Percentiles rank a stretch among this genome's conserved stretches.
Conservation (phyloP, 805 yeast species). For the Yarrowia alimentaria region DNA sequence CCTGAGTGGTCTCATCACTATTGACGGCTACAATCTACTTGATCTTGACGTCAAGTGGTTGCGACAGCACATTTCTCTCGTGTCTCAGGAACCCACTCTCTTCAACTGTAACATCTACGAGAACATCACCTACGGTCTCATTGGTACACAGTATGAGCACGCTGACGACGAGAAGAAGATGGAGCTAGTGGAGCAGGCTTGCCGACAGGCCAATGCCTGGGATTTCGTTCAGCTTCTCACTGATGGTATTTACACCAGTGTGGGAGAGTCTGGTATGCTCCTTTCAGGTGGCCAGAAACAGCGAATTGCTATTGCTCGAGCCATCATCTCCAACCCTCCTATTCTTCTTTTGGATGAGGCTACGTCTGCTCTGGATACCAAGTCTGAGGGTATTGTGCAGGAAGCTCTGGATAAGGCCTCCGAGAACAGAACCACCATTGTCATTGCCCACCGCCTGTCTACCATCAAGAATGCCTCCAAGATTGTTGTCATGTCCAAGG, state of each 20-base stretch:
- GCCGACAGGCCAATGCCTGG: conserved; percentile 44
- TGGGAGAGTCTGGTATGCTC: conserved; percentile 57
- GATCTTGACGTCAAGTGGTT: conserved; percentile 71
- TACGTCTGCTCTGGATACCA: conserved; percentile 58
- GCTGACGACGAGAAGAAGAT: conserved; percentile 43
- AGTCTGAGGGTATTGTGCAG: conserved; percentile 45
- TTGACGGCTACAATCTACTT: conserved; percentile 81
- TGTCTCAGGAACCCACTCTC: conserved; percentile 93
- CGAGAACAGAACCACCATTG: conserved; percentile 49
- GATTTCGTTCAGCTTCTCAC: conserved; percentile 58
- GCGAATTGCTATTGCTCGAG: conserved; percentile 68
- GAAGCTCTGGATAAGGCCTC: conserved; percentile 44
- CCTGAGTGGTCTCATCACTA: conserved; percentile 63
- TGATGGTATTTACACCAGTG: conserved; percentile 75
- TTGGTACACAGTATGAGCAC: conserved; percentile 59
- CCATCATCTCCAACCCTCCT: conserved; percentile 60
- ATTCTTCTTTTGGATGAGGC: conserved; percentile 64
- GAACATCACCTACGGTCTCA: conserved; percentile 80
- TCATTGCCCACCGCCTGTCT: conserved; percentile 57
- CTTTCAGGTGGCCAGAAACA: conserved; percentile 74
- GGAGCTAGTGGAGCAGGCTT: conserved; percentile 41
- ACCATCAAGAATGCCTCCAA: conserved; percentile 57
- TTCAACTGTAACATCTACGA: conserved; percentile 87
- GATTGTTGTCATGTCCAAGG: conserved; percentile 51
- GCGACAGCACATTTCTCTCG: conserved; percentile 77